Base-by-base conservation (phyloP, 148 eudicot species). In the Agrostemma githago region DNA sequence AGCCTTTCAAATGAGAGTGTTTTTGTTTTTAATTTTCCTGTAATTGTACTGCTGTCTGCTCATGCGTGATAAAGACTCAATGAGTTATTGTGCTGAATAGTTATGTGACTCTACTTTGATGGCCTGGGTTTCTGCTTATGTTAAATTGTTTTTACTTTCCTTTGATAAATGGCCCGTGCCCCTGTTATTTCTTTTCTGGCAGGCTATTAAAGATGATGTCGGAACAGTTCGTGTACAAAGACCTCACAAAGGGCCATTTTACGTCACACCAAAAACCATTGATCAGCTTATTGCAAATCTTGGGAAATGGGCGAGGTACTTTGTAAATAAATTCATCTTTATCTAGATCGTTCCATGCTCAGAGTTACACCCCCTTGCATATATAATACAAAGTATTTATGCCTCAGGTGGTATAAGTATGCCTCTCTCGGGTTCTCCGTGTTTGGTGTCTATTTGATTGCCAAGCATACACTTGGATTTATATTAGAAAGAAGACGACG, bases 251-350 rank as follows among this genome's bases (percentile, higher is more conserved):
- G 99, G 97, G 78, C 99, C 97, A 46, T 92, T 92, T 87, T 96
- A 96, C 84, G 94, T 90, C 54, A 83, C 96, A 76, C 92, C 84
- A 41, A 89, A 86, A 78, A 85, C 87, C 74, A 88, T 96, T 74
- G 96, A 96, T 75, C 96, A 96, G 85, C 94, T 96, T 77, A 89
- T 90, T 83, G 87, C 89, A 79, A 90, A 92, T 82, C 94, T 96
- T 74, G 97, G 93, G 64, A 96, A 85, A 69, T 96, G 96, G 96
- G 93, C 99, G 64, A 90, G 97, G 99, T 96, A 81, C 65, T 72
- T 56, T 68, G 5, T 16, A 26, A 8, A 20, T 17, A 19, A 66
- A 34, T 5, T 9, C 17, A 62, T 16, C 34, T 0, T 4, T n/a
- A 5, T 43, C 4, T 20, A 26, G 4, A 38, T 70, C 39, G 16